Evolutionary conservation across 176 grass and related monocot genomes (phyloP).

Genomic region (Ensete glaucum): DNA sequence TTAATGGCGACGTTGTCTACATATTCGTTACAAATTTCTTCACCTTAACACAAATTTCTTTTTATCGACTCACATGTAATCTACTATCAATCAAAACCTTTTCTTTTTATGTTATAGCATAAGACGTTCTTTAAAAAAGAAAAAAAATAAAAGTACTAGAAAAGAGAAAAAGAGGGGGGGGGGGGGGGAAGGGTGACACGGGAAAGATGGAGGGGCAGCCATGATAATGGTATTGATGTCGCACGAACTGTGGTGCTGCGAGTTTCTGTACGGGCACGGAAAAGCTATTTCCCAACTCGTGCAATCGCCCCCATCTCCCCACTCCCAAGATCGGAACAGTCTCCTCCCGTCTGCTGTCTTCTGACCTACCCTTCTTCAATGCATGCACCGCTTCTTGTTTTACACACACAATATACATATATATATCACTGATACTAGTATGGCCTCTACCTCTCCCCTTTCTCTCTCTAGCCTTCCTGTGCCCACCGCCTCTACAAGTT

Average conservation of each 20-base stretch:
- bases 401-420: background rate
- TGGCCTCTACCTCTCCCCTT: background rate
- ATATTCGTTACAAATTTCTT: no score
- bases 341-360: background rate
- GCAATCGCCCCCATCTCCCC: constrained; percentile 16
- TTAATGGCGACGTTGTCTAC: no score
- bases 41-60: no score
- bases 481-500: background rate
- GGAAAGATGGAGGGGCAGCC: background rate
- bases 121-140: background rate
- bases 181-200: no score
- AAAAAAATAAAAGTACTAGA: background rate
- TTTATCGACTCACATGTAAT: no score
- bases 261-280: constrained; percentile 20
- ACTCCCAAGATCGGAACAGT: background rate
- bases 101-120: no score
- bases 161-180: background rate
- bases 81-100: no score
- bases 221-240: constrained; percentile 11
- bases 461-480: background rate
- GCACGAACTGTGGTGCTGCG: constrained; percentile 2
- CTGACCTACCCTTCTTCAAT: background rate
- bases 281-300: constrained; percentile 26
- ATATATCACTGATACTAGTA: background rate
- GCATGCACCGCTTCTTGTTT: background rate